Conservation (phyloP, 768 basidiomycete species). For the Chalciporus pseudorubinellus region DNA sequence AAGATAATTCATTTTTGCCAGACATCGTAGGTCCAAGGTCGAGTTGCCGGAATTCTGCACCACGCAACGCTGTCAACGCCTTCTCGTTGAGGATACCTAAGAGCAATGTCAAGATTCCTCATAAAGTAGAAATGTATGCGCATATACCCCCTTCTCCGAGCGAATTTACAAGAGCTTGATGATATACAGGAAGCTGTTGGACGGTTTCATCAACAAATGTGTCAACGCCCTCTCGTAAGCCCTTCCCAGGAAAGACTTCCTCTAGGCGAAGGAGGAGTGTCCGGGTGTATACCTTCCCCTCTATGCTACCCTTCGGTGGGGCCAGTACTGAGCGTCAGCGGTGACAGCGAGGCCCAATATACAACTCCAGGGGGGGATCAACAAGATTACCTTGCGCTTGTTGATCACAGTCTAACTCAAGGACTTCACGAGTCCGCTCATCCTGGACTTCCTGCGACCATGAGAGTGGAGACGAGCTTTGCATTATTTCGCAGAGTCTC, state of each 20-base stretch:
- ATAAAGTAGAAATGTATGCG: constrained; percentile 29
- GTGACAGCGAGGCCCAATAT: not conserved
- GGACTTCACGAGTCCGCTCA: not conserved
- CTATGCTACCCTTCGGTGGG: not conserved
- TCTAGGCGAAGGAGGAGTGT: constrained; percentile 3
- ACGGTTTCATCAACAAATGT: not conserved
- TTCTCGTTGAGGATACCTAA: constrained; percentile 48
- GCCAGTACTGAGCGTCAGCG: not conserved
- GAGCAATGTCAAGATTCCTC: constrained; percentile 4
- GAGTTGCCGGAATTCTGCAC: constrained; percentile 44
- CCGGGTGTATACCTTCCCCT: not conserved
- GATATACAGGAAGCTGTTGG: constrained; percentile 7
- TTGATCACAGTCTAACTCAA: not conserved
- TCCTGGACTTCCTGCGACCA: not conserved
- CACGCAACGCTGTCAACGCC: constrained; percentile 44
- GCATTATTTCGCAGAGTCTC: not conserved
- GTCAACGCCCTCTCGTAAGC: constrained; percentile 3
- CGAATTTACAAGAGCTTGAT: constrained; percentile 43
- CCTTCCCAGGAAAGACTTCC: not conserved
- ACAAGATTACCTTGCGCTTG: not conserved
- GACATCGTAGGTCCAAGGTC: constrained; percentile 45
- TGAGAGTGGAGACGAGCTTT: not conserved
- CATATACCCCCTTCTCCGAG: constrained; percentile 24
- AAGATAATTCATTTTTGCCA: constrained; percentile 50
- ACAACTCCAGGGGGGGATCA: not conserved